Conservation (phyloP, 441 rosid species). For the Erodium chrysanthum region DNA sequence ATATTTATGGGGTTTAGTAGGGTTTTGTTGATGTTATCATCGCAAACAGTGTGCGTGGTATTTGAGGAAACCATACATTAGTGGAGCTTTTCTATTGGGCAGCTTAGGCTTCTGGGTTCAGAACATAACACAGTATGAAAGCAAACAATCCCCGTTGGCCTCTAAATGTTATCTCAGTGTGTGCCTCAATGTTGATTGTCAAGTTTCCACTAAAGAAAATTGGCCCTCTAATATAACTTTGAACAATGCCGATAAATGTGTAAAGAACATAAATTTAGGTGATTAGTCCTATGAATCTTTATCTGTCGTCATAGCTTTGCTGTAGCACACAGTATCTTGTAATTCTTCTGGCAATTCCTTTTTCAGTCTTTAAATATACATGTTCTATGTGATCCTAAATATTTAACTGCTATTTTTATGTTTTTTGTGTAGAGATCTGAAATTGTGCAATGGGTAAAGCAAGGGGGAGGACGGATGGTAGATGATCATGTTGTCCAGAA, state of each 20-base stretch:
- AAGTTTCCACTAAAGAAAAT: slow-evolving; percentile 1
- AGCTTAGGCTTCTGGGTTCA: slow-evolving; percentile 1
- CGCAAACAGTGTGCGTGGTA: neutral
- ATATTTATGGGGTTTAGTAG: neutral
- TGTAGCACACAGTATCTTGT: neutral
- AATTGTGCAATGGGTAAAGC: slow-evolving; percentile 72
- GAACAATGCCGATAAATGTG: neutral
- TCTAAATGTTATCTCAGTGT: neutral
- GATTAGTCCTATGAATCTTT: neutral
- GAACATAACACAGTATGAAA: neutral
- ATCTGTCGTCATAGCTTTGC: neutral
- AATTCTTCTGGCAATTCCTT: neutral
- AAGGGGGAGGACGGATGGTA: slow-evolving; percentile 81
- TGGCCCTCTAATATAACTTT: neutral
- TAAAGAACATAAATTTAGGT: neutral
- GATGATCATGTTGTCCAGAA: slow-evolving; percentile 29
- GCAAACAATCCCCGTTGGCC: neutral
- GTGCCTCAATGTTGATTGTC: neutral
- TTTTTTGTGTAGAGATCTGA: slow-evolving; percentile 58
- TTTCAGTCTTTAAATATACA: neutral
- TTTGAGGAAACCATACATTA: neutral
- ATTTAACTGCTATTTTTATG: neutral
- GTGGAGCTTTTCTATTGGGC: neutral
- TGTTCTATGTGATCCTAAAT: neutral
- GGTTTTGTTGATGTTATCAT: neutral